phyloP scores from a whole-genome alignment of 208 protist species.

The Leishmania lainsoni region DNA sequence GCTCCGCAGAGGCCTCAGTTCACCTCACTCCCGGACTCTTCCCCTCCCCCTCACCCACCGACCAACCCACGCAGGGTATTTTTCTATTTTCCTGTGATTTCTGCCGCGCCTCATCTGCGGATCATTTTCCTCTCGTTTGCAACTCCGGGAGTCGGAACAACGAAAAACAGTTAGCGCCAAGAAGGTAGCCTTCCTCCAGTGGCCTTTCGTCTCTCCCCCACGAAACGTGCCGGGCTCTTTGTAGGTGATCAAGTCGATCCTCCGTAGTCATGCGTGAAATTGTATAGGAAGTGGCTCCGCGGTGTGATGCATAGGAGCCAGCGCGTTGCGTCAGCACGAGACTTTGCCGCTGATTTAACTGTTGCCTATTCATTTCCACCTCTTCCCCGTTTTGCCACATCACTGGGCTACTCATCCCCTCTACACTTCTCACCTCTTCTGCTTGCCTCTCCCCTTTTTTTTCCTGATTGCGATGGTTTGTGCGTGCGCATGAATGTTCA shows the following conservation, averaged over 20 bases:
- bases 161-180: neutral
- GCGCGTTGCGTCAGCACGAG: neutral
- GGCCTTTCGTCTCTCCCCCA: neutral
- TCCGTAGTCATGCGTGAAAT: neutral
- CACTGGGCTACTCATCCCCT: too few relatives aligned
- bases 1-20: too few relatives aligned
- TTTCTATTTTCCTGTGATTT: too few relatives aligned
- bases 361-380: neutral
- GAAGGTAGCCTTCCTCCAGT: neutral
- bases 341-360: neutral
- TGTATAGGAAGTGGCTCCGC: neutral
- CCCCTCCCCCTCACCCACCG: too few relatives aligned
- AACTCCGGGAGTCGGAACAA: neutral
- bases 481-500: neutral
- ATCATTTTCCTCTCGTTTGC: too few relatives aligned
- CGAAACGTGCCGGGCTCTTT: neutral
- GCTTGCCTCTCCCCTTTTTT: neutral
- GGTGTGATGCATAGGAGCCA: too few relatives aligned
- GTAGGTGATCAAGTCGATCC: neutral
- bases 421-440: too few relatives aligned
- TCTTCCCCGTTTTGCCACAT: neutral
- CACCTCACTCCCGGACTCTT: too few relatives aligned
- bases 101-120: too few relatives aligned
- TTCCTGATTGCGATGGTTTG: neutral
- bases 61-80: too few relatives aligned